Conservation (phyloP, 1,284 basidiomycete genomes). For the Entoloma clypeatum region DNA sequence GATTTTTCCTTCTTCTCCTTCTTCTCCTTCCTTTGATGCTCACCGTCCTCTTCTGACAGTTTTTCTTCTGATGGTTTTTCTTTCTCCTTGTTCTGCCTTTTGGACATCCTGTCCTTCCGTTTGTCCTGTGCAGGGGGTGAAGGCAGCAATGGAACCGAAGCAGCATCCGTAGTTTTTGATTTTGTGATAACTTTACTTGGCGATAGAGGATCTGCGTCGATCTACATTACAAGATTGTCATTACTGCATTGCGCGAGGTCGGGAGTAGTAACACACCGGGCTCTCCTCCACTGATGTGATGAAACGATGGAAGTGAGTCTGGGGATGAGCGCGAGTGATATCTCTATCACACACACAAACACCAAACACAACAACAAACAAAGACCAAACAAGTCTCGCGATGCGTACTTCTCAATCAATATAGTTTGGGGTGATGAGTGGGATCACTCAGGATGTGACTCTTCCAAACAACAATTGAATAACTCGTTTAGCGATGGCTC, state of each 20-base stretch:
- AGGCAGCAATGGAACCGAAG: constrained; percentile 4
- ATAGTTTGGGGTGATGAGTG: no score
- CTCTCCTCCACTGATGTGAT: constrained; percentile 18
- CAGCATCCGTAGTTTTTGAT: constrained; percentile 3
- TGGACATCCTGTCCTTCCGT: constrained; percentile 23
- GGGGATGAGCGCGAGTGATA: no score
- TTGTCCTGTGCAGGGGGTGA: constrained; percentile 4
- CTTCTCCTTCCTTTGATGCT: constrained; percentile 23
- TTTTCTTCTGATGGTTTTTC: constrained; percentile 21
- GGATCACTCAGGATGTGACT: no score
- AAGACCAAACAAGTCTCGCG: no score
- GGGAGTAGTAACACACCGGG: constrained; percentile 15
- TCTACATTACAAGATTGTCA: not conserved
- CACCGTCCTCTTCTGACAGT: constrained; percentile 13
- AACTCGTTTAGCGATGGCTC: no score
- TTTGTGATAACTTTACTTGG: constrained; percentile 17
- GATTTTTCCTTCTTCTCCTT: constrained; percentile 21
- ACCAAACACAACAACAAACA: no score
- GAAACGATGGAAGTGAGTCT: no score
- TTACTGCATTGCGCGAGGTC: not conserved
- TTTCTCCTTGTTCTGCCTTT: constrained; percentile 16
- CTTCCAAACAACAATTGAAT: no score
- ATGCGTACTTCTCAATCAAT: no score
- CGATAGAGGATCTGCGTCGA: constrained; percentile 11
- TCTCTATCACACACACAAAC: no score